phyloP scores from a whole-genome alignment of 371 early-diverging fungal species.

The Polyrhizophydium stewartii region DNA sequence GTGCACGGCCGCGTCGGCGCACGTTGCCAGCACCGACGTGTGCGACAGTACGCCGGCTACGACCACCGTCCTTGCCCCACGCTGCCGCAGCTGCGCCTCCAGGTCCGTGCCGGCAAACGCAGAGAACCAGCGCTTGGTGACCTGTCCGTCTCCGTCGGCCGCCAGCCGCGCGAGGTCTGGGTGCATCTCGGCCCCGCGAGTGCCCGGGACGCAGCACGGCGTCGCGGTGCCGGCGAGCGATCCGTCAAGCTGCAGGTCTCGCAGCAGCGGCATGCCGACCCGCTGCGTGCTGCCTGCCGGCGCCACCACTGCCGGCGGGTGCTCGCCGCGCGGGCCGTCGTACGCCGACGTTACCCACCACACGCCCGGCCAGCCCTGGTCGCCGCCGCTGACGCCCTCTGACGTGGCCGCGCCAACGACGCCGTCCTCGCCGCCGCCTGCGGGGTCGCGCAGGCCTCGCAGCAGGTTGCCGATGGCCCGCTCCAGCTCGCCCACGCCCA shows the following conservation, averaged over 20 bases:
- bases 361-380: too few species aligned
- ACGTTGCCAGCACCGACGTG: not conserved
- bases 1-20: not conserved
- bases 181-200: not conserved
- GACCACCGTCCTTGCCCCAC: not conserved
- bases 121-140: not conserved
- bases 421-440: too few species aligned
- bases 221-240: too few species aligned
- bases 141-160: not conserved
- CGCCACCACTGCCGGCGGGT: too few species aligned
- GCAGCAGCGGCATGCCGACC: too few species aligned
- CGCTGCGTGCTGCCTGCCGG: too few species aligned
- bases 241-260: too few species aligned
- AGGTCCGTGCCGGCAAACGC: not conserved
- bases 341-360: too few species aligned
- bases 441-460: not conserved
- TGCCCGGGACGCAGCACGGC: not conserved
- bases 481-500: not conserved
- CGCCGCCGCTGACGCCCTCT: too few species aligned
- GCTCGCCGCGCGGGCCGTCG: too few species aligned
- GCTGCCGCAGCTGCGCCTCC: not conserved
- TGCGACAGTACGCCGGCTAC: not conserved
- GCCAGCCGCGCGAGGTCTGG: not conserved
- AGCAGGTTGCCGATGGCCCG: not conserved
- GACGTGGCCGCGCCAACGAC: too few species aligned